These are phyloP conservation scores for Zarea fungicola DNA, from an alignment of 2,329 filamentous ascomycete genomes.

Conservation along the genomic window DNA sequence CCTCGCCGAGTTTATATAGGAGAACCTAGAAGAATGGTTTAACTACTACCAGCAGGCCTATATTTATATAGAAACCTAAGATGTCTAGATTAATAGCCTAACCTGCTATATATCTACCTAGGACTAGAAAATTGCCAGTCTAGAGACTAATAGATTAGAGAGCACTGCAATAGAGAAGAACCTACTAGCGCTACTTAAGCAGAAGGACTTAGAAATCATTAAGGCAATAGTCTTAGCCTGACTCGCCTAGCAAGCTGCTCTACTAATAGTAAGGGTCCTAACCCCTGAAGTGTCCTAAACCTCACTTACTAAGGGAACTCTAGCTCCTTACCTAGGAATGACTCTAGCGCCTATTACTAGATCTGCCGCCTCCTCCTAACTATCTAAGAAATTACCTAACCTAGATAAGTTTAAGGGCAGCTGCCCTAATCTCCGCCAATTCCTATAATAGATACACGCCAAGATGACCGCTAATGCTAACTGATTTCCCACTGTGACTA, in stretches of 20 bases:
- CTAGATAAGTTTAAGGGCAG: not conserved
- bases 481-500: not conserved
- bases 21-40: not conserved
- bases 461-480: not conserved
- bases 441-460: not conserved
- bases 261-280: not conserved
- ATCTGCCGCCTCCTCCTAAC: not conserved
- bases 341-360: not conserved
- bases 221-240: not conserved
- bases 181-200: not conserved
- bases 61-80: not conserved
- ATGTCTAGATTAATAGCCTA: slow-evolving; percentile 1
- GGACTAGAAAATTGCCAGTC: not conserved
- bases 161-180: not conserved
- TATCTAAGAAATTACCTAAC: not conserved
- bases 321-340: not conserved
- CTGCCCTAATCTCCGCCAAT: not conserved
- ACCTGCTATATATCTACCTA: not conserved
- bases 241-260: not conserved
- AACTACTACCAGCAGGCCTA: not conserved
- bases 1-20: not conserved
- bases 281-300: not conserved
- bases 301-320: not conserved
- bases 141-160: not conserved
- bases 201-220: not conserved